Base-by-base conservation (phyloP, 192 early-diverging fungal genomes). In the Rhizophlyctis rosea region DNA sequence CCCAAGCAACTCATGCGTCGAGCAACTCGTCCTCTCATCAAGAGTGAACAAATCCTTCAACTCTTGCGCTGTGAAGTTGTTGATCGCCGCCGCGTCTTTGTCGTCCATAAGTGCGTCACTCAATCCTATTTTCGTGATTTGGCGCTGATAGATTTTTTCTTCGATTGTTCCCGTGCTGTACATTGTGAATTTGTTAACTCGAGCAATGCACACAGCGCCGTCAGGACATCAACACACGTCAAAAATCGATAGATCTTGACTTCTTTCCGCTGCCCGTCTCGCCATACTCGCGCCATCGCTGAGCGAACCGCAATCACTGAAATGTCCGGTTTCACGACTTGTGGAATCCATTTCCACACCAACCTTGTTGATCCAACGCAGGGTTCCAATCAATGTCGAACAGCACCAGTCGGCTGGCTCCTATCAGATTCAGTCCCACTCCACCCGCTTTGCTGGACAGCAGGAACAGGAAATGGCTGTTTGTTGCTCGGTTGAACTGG, bases 221-320 rank as follows among this genome's bases (percentile, higher is more conserved):
- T n/a, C n/a, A n/a, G n/a, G n/a, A n/a, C n/a, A n/a, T n/a, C n/a
- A n/a, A n/a, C 30, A 3, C 30, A 62, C 61, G 47, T 51, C 21
- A 68, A 25, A n/a, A 83, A 57, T 33, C 78, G 54, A 47, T 83
- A 83, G 27, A 83, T 81, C 7, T 53, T 64, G 4, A 78, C 78
- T 24, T 54, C 47, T 3, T 68, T 34, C 35, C 58, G 59, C 65
- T 83, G 81, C 3, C 81, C 81, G 21, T 81, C 76, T 25, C 81
- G 57, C 81, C 81, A 83, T 4, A 89, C 81, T 24, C 87, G 70
- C 14, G 87, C 87, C 87, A 87, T 87, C 0, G 83, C 85, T 66
- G 56, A 25, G 34, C 60, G 36, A 2, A 57, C 44, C 27, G 32
- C 56, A 3, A 66, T 73, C n/a, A n/a, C n/a, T n/a, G n/a, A n/a